A percentile compares a stretch with the other conserved stretches of the same genome.
These are phyloP conservation scores for Moelleriella libera DNA, from an alignment of 2,329 filamentous ascomycete genomes.

Conservation along the genomic window DNA sequence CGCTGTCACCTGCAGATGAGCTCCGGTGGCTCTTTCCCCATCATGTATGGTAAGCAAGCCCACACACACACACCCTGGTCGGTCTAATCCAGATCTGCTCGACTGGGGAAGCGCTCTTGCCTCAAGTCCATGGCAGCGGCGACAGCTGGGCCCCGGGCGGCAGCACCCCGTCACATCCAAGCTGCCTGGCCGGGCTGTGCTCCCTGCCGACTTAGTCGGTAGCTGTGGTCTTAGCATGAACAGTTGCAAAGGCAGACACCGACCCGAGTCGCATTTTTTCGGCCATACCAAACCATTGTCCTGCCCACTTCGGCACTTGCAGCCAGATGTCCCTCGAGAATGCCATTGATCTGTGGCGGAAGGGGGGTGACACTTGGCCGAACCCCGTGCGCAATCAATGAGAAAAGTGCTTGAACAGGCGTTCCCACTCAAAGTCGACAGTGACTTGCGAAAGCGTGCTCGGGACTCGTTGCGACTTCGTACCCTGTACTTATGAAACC, in stretches of 20 bases:
- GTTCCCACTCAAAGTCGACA: not conserved
- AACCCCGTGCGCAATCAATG: not conserved
- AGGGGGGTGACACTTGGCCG: not conserved
- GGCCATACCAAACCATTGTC: not conserved
- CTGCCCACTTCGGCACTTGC: not conserved
- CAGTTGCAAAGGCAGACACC: not conserved
- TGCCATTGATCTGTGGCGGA: not conserved
- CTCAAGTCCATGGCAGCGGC: not conserved
- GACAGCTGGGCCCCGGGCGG: not conserved
- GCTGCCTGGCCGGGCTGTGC: not conserved
- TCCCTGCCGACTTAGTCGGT: not conserved
- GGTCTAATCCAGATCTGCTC: not conserved
- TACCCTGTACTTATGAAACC: not conserved
- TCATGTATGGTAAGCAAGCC: not conserved
- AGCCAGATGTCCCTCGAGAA: not conserved
- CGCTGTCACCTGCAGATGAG: not conserved
- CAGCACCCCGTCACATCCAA: not conserved
- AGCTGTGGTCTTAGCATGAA: not conserved
- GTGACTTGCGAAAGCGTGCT: not conserved
- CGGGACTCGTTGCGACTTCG: not conserved
- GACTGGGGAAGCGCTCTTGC: not conserved
- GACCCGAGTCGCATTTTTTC: not conserved
- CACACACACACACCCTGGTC: too few relatives aligned
- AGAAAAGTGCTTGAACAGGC: not conserved
- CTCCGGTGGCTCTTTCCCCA: not conserved